Conservation (phyloP, 257 asterid genomes). For the Pogostemon cablin region DNA sequence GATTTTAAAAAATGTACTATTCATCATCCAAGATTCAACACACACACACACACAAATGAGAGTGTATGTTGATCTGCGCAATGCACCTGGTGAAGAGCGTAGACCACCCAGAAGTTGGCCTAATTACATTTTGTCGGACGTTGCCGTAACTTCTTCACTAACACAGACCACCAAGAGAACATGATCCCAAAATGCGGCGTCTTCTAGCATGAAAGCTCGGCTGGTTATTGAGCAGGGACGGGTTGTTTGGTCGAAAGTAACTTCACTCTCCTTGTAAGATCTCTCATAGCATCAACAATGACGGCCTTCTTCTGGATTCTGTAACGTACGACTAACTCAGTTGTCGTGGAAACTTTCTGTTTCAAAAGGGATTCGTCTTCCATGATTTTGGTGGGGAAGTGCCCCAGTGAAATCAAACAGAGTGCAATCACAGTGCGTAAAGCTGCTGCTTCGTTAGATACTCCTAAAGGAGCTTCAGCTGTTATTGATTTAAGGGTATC, state of each 20-base stretch:
- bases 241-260: constrained; percentile 48
- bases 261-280: constrained; percentile 60
- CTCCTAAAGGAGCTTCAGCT: constrained; percentile 69
- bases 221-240: constrained; percentile 31
- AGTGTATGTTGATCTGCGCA: no score
- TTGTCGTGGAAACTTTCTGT: constrained; percentile 48
- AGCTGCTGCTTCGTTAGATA: constrained; percentile 55
- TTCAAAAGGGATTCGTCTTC: constrained; percentile 75
- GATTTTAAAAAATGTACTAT: no score
- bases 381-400: constrained; percentile 87
- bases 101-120: no score
- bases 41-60: no score
- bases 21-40: no score
- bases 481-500: constrained; percentile 55
- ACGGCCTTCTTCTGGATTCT: constrained; percentile 77
- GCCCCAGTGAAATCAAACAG: constrained; percentile 74
- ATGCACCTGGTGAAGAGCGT: no score
- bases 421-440: constrained; percentile 72
- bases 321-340: constrained; percentile 66
- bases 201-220: background rate
- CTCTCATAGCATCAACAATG: constrained; percentile 70
- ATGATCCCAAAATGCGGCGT: background rate
- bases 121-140: no score
- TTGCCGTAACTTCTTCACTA: no score
- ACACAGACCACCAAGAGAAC: background rate